Conservation (phyloP, 1,284 basidiomycete genomes). For the Cryptococcus sp. region DNA sequence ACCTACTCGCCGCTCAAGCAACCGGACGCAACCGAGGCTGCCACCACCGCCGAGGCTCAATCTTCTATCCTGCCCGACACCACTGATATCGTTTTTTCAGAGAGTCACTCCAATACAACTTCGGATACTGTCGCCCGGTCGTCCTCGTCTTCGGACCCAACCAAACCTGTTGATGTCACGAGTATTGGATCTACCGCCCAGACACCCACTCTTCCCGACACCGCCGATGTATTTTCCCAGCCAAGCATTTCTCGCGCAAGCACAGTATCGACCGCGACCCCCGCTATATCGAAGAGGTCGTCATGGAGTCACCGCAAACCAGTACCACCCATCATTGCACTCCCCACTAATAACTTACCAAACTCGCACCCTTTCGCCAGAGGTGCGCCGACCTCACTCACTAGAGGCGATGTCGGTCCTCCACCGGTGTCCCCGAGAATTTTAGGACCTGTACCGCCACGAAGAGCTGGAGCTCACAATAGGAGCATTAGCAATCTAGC, state of each 20-base stretch:
- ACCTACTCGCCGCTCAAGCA: background rate
- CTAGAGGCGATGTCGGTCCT: background rate
- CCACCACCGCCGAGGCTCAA: too few species aligned
- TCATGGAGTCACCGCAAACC: background rate
- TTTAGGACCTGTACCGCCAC: background rate
- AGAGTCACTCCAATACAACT: too few species aligned
- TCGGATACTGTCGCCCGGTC: too few species aligned
- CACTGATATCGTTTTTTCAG: too few species aligned
- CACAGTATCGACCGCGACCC: background rate
- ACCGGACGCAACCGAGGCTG: too few species aligned
- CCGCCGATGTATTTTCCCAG: background rate
- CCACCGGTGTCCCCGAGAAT: background rate
- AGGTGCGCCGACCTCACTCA: background rate
- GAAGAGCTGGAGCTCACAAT: background rate
- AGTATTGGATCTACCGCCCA: too few species aligned
- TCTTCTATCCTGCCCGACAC: too few species aligned
- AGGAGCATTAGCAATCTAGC: background rate
- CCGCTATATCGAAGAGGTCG: background rate
- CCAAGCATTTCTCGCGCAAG: background rate
- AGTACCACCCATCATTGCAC: background rate
- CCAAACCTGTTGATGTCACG: too few species aligned
- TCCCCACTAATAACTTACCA: background rate
- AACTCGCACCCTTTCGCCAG: background rate
- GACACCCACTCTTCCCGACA: background rate
- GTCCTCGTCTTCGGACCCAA: too few species aligned